Evolutionary conservation across 2,329 filamentous ascomycete species (phyloP).

Genomic region (Bipolaris bicolor): DNA sequence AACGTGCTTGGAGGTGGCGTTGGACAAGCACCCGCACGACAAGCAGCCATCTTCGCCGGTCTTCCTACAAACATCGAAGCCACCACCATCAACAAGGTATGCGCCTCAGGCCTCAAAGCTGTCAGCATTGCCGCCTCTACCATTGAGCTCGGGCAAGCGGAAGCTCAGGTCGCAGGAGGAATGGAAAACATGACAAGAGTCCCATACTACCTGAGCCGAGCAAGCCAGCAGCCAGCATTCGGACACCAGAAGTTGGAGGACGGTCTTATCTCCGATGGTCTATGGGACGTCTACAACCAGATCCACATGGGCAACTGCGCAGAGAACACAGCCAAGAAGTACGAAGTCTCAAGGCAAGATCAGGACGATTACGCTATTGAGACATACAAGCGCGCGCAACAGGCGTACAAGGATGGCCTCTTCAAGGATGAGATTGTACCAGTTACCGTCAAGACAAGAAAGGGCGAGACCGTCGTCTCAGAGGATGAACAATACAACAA

Average conservation of each 20-base stretch:
- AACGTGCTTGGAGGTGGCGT: constrained; percentile 85
- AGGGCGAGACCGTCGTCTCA: constrained; percentile 76
- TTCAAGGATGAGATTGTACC: constrained; percentile 92
- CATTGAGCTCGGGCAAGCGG: constrained; percentile 87
- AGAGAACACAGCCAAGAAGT: constrained; percentile 90
- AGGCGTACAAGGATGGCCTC: constrained; percentile 80
- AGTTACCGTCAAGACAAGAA: constrained; percentile 82
- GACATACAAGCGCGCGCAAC: constrained; percentile 87
- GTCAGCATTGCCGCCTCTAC: constrained; percentile 90
- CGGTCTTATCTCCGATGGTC: constrained; percentile 89
- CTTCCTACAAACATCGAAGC: constrained; percentile 82
- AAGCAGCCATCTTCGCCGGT: constrained; percentile 87
- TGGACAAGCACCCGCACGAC: constrained; percentile 89
- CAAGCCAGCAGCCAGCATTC: constrained; percentile 82
- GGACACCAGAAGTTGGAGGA: constrained; percentile 89
- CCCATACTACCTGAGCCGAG: constrained; percentile 85
- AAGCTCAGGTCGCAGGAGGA: constrained; percentile 89
- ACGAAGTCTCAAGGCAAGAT: constrained; percentile 77
- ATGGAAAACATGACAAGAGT: constrained; percentile 99
- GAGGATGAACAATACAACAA: constrained; percentile 90
- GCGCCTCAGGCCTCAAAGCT: constrained; percentile 91
- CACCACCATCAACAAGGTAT: constrained; percentile 97
- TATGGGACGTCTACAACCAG: constrained; percentile 96
- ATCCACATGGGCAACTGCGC: constrained; percentile 99
- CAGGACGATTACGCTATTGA: constrained; percentile 91